phyloP scores from a whole-genome alignment of 495 filamentous ascomycete genomes.

The Filosporella fistucella region DNA sequence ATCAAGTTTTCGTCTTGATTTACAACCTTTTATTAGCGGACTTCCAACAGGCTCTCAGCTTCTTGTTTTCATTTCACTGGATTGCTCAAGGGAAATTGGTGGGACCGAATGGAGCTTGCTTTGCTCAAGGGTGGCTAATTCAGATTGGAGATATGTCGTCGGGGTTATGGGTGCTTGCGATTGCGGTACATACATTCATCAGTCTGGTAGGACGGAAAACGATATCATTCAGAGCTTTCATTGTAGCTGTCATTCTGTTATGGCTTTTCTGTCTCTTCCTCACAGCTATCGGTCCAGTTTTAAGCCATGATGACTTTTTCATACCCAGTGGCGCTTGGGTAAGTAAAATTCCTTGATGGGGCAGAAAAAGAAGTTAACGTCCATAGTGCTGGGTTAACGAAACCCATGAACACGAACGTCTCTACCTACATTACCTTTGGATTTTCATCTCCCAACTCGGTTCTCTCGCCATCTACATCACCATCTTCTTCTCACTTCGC shows the following conservation, averaged over 20 bases:
- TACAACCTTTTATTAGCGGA: constrained; percentile 63
- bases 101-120: constrained; percentile 47
- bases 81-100: constrained; percentile 40
- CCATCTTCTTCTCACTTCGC: constrained; percentile 49
- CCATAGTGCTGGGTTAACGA: constrained; percentile 16
- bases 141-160: constrained; percentile 57
- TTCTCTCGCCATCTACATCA: constrained; percentile 51
- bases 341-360: too few species aligned
- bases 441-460: constrained; percentile 63
- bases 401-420: constrained; percentile 27
- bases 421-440: constrained; percentile 63
- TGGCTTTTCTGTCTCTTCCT: constrained; percentile 48
- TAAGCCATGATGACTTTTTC: constrained; percentile 42
- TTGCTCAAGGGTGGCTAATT: constrained; percentile 58
- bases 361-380: too few species aligned
- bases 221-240: constrained; percentile 40
- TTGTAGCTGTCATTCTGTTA: constrained; percentile 35
- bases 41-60: constrained; percentile 54
- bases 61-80: constrained; percentile 57
- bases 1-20: constrained; percentile 62
- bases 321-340: constrained; percentile 51
- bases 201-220: constrained; percentile 44
- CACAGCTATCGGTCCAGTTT: constrained; percentile 42
- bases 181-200: constrained; percentile 56
- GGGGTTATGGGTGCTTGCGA: constrained; percentile 57